Percentiles rank a stretch among this genome's conserved stretches.
These are phyloP conservation scores for Saccharomyces eubayanus DNA, from an alignment of 805 yeast genomes.

Conservation along the genomic window DNA sequence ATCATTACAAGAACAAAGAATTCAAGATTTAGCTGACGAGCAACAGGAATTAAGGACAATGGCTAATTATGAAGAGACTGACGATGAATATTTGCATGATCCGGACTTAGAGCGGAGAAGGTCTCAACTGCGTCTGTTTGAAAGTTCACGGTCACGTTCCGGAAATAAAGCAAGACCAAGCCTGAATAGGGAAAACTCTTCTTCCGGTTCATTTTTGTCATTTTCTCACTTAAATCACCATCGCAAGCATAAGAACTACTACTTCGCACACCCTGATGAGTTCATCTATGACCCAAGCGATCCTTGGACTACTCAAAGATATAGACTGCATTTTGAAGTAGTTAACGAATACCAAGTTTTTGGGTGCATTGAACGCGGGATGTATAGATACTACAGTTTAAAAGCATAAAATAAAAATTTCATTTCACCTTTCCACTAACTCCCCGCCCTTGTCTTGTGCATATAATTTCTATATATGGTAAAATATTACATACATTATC, in stretches of 20 bases:
- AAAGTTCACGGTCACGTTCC: not conserved
- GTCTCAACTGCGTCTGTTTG: slow-evolving; percentile 21
- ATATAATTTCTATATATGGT: not conserved
- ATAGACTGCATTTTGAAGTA: slow-evolving; percentile 23
- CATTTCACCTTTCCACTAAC: not conserved
- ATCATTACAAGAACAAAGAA: slow-evolving; percentile 2
- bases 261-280: slow-evolving; percentile 17
- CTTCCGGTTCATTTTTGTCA: slow-evolving; percentile 2
- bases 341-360: slow-evolving; percentile 33
- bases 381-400: slow-evolving; percentile 37
- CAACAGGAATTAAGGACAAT: not conserved
- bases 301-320: slow-evolving; percentile 20
- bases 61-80: slow-evolving; percentile 12
- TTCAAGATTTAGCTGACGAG: not conserved
- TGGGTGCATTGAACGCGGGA: slow-evolving; percentile 39
- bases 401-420: slow-evolving; percentile 28
- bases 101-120: slow-evolving; percentile 28
- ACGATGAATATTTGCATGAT: slow-evolving; percentile 26
- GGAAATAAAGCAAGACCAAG: slow-evolving; percentile 1
- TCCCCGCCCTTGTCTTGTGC: not conserved
- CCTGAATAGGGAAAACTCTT: slow-evolving; percentile 2
- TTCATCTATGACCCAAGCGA: slow-evolving; percentile 22
- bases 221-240: slow-evolving; percentile 3
- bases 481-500: not conserved
- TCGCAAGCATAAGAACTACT: slow-evolving; percentile 9